Conservation (phyloP, 2,329 filamentous ascomycete genomes). For the Aspergillus sp. region DNA sequence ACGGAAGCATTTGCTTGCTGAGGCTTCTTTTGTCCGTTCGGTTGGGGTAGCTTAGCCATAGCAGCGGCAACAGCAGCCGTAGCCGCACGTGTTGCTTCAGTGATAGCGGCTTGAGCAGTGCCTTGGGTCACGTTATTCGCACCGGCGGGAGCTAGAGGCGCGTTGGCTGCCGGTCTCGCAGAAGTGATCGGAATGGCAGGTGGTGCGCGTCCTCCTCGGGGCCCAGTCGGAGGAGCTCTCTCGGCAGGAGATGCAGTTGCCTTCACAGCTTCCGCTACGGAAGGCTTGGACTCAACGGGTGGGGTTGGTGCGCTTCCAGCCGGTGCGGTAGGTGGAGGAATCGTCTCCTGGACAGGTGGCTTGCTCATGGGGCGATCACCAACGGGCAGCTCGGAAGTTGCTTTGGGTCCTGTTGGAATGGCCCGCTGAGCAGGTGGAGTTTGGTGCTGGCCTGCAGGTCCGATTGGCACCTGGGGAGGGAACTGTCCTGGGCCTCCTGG, state of each 20-base stretch:
- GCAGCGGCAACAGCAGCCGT: slow-evolving; percentile 52
- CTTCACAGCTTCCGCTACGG: slow-evolving; percentile 38
- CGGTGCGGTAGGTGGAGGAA: slow-evolving; percentile 30
- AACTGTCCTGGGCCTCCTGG: slow-evolving; percentile 65
- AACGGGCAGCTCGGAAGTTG: slow-evolving; percentile 46
- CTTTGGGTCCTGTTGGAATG: slow-evolving; percentile 33
- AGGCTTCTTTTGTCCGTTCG: slow-evolving; percentile 36
- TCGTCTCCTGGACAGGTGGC: slow-evolving; percentile 34
- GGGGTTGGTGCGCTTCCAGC: slow-evolving; percentile 35
- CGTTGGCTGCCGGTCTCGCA: slow-evolving; percentile 33
- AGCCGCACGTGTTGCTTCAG: slow-evolving; percentile 50
- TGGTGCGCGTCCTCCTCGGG: slow-evolving; percentile 44
- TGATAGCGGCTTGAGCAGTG: slow-evolving; percentile 39
- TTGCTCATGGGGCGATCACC: slow-evolving; percentile 39
- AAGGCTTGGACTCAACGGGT: slow-evolving; percentile 41
- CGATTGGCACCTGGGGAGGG: slow-evolving; percentile 60
- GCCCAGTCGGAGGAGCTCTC: slow-evolving; percentile 28
- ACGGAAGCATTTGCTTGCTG: slow-evolving; percentile 34
- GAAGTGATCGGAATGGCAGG: slow-evolving; percentile 49
- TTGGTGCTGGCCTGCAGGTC: slow-evolving; percentile 51
- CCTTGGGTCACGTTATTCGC: slow-evolving; percentile 30
- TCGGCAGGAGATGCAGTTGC: slow-evolving; percentile 25
- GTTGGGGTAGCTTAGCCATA: slow-evolving; percentile 51
- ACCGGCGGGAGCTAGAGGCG: slow-evolving; percentile 24
- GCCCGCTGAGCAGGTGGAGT: slow-evolving; percentile 37